Base-by-base conservation (phyloP, 306 rosid genomes). In the Corylus americana region DNA sequence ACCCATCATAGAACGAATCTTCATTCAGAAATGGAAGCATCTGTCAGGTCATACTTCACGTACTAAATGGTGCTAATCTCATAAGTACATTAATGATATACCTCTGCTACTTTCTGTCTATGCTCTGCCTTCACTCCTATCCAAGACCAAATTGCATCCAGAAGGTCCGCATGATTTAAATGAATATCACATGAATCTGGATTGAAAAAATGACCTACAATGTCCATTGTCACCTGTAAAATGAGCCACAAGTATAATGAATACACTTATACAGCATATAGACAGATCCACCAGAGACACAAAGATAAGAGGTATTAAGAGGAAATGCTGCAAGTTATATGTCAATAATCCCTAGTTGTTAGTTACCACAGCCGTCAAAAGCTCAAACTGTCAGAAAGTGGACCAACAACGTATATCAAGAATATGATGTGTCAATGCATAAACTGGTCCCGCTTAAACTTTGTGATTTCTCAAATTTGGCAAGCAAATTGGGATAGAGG, bases 111-210 rank as follows among this genome's bases (percentile, higher is more conserved):
- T 94, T 94, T 92, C 50, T 79, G 87, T 83, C 97, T 92, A 45
- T 90, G 90, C 79, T 90, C 97, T 74, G 86, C 90, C 89, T 90
- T 81, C 77, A 94, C 88, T 86, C 98, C 98, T 71, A 77, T 90
- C 98, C 97, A 94, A 53, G 97, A 90, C 98, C 98, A 94, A 86
- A 94, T 88, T 85, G 97, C 93, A 81, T 90, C 93, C 74, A 94
- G 83, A 71, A 94, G 88, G 77, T 83, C 90, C 79, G 91, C 97
- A 47, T 94, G 98, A 81, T 94, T 94, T 83, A 94, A 84, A 87
- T 92, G 97, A 88, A 94, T 86, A 80, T 91, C 92, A 90, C 97
- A 94, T 68, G 89, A 87, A 75, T 84, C 89, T 51, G 84, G 81
- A 85, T 81, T 82, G 70, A 91, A 88, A 88, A 90, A 87, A 80